These are phyloP conservation scores for Aspergillus sclerotioniger DNA, from an alignment of 495 filamentous ascomycete species.

Conservation along the genomic window DNA sequence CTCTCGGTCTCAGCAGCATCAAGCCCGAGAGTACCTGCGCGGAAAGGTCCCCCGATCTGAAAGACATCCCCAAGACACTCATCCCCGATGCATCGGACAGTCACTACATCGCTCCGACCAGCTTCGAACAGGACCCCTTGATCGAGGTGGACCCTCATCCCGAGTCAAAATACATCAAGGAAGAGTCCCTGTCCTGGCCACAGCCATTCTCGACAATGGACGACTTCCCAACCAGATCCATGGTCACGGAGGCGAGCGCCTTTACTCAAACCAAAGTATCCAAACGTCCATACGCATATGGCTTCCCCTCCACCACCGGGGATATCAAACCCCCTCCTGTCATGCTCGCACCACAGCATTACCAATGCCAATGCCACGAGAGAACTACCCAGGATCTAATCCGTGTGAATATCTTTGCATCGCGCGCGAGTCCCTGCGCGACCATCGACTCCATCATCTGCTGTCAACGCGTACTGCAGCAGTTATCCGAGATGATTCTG, in stretches of 20 bases:
- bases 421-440: conserved; percentile 13
- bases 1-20: conserved; percentile 11
- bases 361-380: conserved; percentile 25
- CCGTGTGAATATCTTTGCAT: conserved; percentile 21
- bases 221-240: not conserved
- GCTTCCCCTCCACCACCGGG: not conserved
- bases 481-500: conserved; percentile 31
- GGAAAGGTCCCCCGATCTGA: not conserved
- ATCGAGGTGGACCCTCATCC: not conserved
- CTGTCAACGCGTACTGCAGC: conserved; percentile 29
- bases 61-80: not conserved
- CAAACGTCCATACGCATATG: conserved; percentile 6
- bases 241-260: conserved; percentile 1
- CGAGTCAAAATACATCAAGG: conserved; percentile 6
- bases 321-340: not conserved
- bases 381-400: conserved; percentile 20
- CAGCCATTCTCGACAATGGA: conserved; percentile 10
- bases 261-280: not conserved
- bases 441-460: conserved; percentile 33
- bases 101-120: conserved; percentile 6
- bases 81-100: not conserved
- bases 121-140: not conserved
- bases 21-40: conserved; percentile 1
- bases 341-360: not conserved
- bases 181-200: conserved; percentile 11